phyloP scores from a whole-genome alignment of 1,139 yeast genomes.

The Suzukiozyma palmioleophila region DNA sequence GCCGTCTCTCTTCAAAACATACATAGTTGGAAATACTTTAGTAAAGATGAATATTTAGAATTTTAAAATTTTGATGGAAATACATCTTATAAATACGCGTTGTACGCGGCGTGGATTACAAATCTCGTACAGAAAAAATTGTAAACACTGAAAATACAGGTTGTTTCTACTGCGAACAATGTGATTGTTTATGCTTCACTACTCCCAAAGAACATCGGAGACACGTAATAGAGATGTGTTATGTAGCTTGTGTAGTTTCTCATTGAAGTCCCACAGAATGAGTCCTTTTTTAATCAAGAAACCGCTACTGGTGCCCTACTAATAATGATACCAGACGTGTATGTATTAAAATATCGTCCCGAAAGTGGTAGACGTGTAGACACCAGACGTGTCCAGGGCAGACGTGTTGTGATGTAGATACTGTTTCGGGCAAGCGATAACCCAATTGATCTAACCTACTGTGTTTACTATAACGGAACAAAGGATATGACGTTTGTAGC shows the following conservation, averaged over 20 bases:
- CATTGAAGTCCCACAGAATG: no score
- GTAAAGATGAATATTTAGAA: background rate
- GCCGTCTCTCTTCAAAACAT: conserved; percentile 64
- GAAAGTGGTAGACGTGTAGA: background rate
- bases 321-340: background rate
- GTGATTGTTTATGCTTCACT: no score
- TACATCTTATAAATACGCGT: conserved; percentile 2
- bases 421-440: background rate
- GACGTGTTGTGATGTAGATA: background rate
- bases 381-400: background rate
- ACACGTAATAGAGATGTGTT: no score
- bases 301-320: no score
- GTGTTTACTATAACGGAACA: no score
- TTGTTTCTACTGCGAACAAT: background rate
- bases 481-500: no score
- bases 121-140: background rate
- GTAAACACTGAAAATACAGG: background rate
- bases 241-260: no score
- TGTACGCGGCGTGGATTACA: background rate
- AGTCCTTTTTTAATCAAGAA: no score
- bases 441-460: background rate
- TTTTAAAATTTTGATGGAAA: background rate
- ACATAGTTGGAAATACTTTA: conserved; percentile 25
- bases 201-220: no score
- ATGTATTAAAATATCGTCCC: background rate